A percentile compares a stretch with the other conserved stretches of the same genome.
Evolutionary conservation across 2,329 filamentous ascomycete genomes (phyloP).

Genomic region (Rutstroemia sp.): DNA sequence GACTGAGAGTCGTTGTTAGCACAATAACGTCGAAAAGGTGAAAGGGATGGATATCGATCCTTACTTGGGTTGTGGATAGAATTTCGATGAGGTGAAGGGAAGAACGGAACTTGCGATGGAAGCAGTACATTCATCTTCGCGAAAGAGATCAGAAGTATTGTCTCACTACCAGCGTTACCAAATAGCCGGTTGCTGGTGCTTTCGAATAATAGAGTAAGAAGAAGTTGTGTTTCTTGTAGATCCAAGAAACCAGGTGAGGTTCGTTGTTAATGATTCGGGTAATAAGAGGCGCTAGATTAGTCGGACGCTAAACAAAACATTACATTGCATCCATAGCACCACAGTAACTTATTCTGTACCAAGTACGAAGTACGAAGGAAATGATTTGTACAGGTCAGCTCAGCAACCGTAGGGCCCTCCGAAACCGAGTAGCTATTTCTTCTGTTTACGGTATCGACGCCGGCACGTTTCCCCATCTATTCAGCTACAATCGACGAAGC

Average conservation of each 20-base stretch:
- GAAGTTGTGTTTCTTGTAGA: neutral
- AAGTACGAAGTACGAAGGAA: neutral
- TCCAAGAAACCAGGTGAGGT: slow-evolving; percentile 5
- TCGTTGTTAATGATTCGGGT: slow-evolving; percentile 1
- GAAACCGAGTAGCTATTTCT: too few relatives aligned
- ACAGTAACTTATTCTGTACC: neutral
- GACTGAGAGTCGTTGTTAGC: slow-evolving; percentile 29
- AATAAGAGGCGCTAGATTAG: neutral
- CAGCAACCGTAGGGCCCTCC: too few relatives aligned
- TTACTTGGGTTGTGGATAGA: slow-evolving; percentile 48
- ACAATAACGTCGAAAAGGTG: slow-evolving; percentile 29
- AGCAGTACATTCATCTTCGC: slow-evolving; percentile 54
- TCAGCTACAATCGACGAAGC: too few relatives aligned
- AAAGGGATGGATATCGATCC: slow-evolving; percentile 37
- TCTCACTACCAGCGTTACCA: neutral
- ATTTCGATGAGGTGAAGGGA: slow-evolving; percentile 49
- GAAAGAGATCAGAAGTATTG: neutral
- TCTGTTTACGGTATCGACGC: too few relatives aligned
- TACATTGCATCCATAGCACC: neutral
- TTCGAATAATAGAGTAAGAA: neutral
- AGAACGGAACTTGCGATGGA: slow-evolving; percentile 47
- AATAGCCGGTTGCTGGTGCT: neutral
- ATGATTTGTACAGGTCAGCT: too few relatives aligned
- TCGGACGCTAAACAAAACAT: neutral
- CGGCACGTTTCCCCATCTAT: too few relatives aligned